These are phyloP conservation scores for Psidium friedrichsthalianum DNA, from an alignment of 345 rosid species.

Conservation along the genomic window DNA sequence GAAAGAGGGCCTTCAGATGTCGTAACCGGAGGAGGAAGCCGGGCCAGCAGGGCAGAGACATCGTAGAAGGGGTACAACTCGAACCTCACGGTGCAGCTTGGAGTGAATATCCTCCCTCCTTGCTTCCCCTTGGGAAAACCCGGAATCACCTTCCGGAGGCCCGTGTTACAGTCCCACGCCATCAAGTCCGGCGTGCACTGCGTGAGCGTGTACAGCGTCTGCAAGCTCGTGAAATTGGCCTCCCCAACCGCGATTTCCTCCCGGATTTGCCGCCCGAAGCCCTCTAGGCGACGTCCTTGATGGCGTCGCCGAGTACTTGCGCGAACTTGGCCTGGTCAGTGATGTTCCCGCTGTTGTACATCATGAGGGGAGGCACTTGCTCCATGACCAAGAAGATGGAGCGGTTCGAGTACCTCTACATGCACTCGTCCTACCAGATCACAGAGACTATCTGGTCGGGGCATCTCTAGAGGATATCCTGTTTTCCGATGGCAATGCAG, in stretches of 20 bases:
- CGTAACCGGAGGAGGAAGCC: not conserved
- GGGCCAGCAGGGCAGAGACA: not conserved
- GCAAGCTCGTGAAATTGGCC: not conserved
- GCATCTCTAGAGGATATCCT: not conserved
- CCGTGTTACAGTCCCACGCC: conserved; percentile 17
- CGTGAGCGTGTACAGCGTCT: conserved; percentile 18
- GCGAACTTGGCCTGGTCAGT: not conserved
- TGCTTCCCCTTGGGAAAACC: not conserved
- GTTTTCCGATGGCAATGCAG: conserved; percentile 4
- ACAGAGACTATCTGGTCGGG: not conserved
- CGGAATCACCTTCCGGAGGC: conserved; percentile 5
- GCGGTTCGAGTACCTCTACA: conserved; percentile 1
- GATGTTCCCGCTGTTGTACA: not conserved
- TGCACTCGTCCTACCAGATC: conserved; percentile 20
- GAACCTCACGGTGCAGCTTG: conserved; percentile 10
- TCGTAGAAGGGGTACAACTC: not conserved
- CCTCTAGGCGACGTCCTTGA: not conserved
- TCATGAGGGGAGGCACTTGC: rapidly evolving
- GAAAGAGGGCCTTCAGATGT: not conserved
- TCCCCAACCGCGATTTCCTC: conserved; percentile 1
- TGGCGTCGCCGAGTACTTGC: not conserved
- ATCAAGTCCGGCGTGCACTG: conserved; percentile 56
- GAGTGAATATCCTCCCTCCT: conserved; percentile 2
- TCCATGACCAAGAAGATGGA: not conserved
- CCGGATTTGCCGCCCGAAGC: not conserved